A percentile compares a stretch with the other conserved stretches of the same genome.
These are phyloP conservation scores for Glycine soja DNA, from an alignment of 306 rosid species.

Conservation along the genomic window DNA sequence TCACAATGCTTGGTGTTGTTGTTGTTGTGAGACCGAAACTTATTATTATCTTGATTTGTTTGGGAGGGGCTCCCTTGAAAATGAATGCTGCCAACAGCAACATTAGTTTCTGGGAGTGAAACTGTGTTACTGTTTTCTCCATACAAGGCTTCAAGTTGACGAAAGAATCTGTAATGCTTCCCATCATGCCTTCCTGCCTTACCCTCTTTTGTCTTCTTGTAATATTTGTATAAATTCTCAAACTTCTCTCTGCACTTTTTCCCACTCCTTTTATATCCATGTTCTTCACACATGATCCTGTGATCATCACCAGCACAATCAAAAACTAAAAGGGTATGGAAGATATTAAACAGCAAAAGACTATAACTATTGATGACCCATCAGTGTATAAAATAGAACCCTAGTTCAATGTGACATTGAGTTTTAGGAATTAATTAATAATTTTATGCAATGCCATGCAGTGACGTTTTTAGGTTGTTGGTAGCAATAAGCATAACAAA, in stretches of 20 bases:
- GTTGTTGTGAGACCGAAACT: slow-evolving; percentile 4
- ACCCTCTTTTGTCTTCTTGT: slow-evolving; percentile 97
- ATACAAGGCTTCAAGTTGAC: slow-evolving; percentile 95
- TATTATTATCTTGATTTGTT: background rate
- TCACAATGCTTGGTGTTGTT: slow-evolving; percentile 49
- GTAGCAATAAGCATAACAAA: too few relatives aligned
- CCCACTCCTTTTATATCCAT: slow-evolving; percentile 97
- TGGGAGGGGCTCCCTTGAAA: background rate
- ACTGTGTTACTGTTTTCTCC: slow-evolving; percentile 72
- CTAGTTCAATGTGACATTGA: too few relatives aligned
- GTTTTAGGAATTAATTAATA: slow-evolving; percentile 4
- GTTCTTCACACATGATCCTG: slow-evolving; percentile 93
- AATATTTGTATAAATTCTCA: slow-evolving; percentile 92
- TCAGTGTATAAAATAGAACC: too few relatives aligned
- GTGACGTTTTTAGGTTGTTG: slow-evolving; percentile 25
- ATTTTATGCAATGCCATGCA: slow-evolving; percentile 48
- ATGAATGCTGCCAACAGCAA: slow-evolving; percentile 50
- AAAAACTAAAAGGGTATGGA: background rate
- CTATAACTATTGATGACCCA: too few relatives aligned
- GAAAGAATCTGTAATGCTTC: slow-evolving; percentile 94
- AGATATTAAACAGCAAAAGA: background rate
- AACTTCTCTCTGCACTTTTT: slow-evolving; percentile 98
- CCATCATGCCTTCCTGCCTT: slow-evolving; percentile 98
- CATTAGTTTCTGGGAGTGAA: slow-evolving; percentile 62
- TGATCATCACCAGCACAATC: background rate